phyloP scores from a whole-genome alignment of 768 basidiomycete genomes.

The Podaxis sp. region DNA sequence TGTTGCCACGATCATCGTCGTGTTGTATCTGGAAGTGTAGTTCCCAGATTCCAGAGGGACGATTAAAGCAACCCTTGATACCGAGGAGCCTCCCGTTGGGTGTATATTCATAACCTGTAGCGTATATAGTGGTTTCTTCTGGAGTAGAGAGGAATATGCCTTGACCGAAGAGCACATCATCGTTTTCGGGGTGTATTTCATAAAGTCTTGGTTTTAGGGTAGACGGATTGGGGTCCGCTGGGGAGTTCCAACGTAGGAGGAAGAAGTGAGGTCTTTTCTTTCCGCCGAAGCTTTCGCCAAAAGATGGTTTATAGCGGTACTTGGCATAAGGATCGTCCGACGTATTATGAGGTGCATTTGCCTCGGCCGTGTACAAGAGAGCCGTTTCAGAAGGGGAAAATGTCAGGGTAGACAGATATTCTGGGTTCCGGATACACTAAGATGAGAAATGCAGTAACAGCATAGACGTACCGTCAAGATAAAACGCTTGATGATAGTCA shows the following conservation, averaged over 20 bases:
- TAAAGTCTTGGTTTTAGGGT: conserved; percentile 4
- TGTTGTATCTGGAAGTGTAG: conserved; percentile 21
- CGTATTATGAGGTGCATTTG: conserved; percentile 27
- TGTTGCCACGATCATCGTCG: background rate
- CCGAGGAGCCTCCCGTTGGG: conserved; percentile 57
- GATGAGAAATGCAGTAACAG: background rate
- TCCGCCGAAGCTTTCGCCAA: conserved; percentile 58
- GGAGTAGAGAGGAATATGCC: conserved; percentile 42
- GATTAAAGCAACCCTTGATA: conserved; percentile 55
- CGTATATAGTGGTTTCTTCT: conserved; percentile 35
- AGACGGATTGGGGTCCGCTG: background rate
- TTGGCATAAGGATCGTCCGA: conserved; percentile 33
- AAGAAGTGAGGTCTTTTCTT: conserved; percentile 52
- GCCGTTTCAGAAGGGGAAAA: conserved; percentile 52
- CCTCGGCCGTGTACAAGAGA: conserved; percentile 61
- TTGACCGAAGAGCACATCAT: conserved; percentile 26
- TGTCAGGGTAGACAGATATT: conserved; percentile 43
- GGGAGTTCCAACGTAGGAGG: conserved; percentile 43
- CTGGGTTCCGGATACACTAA: conserved; percentile 24
- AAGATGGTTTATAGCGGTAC: conserved; percentile 53
- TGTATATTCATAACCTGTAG: conserved; percentile 59
- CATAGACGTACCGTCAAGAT: conserved; percentile 47
- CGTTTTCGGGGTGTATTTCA: conserved; percentile 5
- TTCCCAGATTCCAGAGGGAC: conserved; percentile 54
- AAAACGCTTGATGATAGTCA: conserved; percentile 53